A percentile compares a stretch with the other conserved stretches of the same genome.
phyloP scores from a whole-genome alignment of 495 filamentous ascomycete species.

The Peziza echinospora region DNA sequence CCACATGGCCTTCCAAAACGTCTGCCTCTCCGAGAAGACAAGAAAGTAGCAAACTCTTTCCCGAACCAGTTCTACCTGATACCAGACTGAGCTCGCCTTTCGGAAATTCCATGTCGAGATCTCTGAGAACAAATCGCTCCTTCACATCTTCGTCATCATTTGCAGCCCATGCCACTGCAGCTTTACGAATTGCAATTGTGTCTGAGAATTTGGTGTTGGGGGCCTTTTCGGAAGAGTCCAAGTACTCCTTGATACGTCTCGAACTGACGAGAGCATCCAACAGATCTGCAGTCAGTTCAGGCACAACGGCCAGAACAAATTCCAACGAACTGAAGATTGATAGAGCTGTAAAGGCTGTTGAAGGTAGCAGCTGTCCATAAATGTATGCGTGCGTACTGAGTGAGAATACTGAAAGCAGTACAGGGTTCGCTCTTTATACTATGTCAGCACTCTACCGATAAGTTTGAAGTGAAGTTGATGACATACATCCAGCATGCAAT shows the following conservation, averaged over 20 bases:
- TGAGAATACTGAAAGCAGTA: constrained; percentile 49
- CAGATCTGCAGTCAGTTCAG: constrained; percentile 46
- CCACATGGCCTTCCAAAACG: constrained; percentile 29
- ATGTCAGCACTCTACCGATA: not conserved
- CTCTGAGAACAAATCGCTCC: constrained; percentile 36
- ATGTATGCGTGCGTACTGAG: constrained; percentile 45
- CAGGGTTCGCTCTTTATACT: constrained; percentile 27
- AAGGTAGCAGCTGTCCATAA: constrained; percentile 40
- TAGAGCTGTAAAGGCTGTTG: constrained; percentile 63
- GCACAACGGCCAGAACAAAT: constrained; percentile 43
- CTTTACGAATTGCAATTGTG: constrained; percentile 42
- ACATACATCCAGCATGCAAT: constrained; percentile 46
- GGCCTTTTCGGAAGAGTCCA: constrained; percentile 42
- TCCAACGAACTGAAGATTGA: constrained; percentile 54
- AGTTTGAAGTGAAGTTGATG: not conserved
- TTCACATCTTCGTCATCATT: constrained; percentile 31
- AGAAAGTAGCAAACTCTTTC: constrained; percentile 43
- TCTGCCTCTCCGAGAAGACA: constrained; percentile 46
- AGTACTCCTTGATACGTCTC: constrained; percentile 49
- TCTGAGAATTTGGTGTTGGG: constrained; percentile 33
- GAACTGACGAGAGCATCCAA: constrained; percentile 55
- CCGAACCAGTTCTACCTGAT: constrained; percentile 43
- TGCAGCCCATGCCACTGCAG: constrained; percentile 56
- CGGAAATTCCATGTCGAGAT: constrained; percentile 45
- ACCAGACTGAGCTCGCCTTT: constrained; percentile 47